Evolutionary conservation across 2,329 filamentous ascomycete genomes (phyloP), one percentile per base, ranked within the genome.

Genomic region (Cyanodermella asteris): DNA sequence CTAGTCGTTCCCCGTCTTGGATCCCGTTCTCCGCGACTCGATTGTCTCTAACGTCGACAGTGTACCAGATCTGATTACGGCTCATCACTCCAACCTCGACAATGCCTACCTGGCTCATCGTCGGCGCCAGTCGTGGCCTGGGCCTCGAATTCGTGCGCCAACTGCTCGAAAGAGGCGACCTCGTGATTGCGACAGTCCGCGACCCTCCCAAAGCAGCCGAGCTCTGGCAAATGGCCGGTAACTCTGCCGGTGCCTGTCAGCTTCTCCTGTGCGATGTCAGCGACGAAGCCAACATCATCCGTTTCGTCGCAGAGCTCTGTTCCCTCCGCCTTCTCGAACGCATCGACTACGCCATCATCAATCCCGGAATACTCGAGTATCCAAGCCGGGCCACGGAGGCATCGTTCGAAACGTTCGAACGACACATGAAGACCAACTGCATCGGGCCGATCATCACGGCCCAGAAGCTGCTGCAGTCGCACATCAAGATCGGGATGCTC

Each of bases 371-470:
- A 5, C 38, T 64, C 34, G 48, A 54, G 36, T 66, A 64, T 42
- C 60, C 15, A 22, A 18, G 12, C 13, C 8, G 28, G 22, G 25
- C 18, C 11, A 13, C 25, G 14, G 9, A 15, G 23, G 62, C 59
- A 25, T 56, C 59, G 5, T 64, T 60, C 38, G 44, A 53, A 16
- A 49, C 56, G 21, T 64, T 66, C 31, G 49, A 56, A 7, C 52
- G 59, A 31, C 61, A 66, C 34, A 46, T 66, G 4, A 51, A 61
- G 27, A 64, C 60, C 20, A 66, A 66, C 38, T 61, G 59, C 10
- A 59, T 68, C 28, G 61, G 62, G 0, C 62, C 62, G n/a, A 59
- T 66, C 30, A 54, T 65, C 29, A 51, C 52, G 18, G 61, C 61
- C 3, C 58, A 63, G 30, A 52, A 53, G 27, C 44, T 66, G 4